Evolutionary conservation across 2,329 filamentous ascomycete species (phyloP).

Genomic region (Tolypocladium ophioglossoides): DNA sequence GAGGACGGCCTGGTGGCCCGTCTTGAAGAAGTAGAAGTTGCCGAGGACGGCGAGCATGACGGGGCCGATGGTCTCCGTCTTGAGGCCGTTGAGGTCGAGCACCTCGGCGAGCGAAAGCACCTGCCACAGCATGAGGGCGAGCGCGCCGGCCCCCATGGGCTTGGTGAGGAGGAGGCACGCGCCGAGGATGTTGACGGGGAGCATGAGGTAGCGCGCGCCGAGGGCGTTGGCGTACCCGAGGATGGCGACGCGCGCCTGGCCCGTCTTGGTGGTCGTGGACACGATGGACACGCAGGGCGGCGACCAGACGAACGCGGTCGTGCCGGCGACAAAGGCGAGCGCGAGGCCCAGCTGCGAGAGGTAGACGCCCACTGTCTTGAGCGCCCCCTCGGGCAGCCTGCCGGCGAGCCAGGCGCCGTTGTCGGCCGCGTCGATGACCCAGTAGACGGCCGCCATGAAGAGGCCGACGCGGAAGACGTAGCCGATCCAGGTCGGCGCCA

Average conservation of each 20-base stretch:
- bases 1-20: slow-evolving; percentile 84
- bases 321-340: slow-evolving; percentile 72
- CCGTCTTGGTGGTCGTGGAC: slow-evolving; percentile 30
- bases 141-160: slow-evolving; percentile 82
- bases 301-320: slow-evolving; percentile 75
- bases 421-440: slow-evolving; percentile 81
- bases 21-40: slow-evolving; percentile 95
- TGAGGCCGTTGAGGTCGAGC: slow-evolving; percentile 48
- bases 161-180: slow-evolving; percentile 77
- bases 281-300: slow-evolving; percentile 74
- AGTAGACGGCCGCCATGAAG: slow-evolving; percentile 68
- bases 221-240: slow-evolving; percentile 91
- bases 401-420: slow-evolving; percentile 68
- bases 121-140: slow-evolving; percentile 79
- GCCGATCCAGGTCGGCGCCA: slow-evolving; percentile 76
- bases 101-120: slow-evolving; percentile 67
- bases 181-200: slow-evolving; percentile 68
- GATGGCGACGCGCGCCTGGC: slow-evolving; percentile 57
- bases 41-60: slow-evolving; percentile 79
- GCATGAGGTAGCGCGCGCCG: slow-evolving; percentile 78
- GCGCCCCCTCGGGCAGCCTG: slow-evolving; percentile 38
- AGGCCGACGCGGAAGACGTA: slow-evolving; percentile 68
- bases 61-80: slow-evolving; percentile 67
- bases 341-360: slow-evolving; percentile 73
- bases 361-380: slow-evolving; percentile 67